phyloP scores from a whole-genome alignment of 129 eudicot species.

The Erigeron canadensis region DNA sequence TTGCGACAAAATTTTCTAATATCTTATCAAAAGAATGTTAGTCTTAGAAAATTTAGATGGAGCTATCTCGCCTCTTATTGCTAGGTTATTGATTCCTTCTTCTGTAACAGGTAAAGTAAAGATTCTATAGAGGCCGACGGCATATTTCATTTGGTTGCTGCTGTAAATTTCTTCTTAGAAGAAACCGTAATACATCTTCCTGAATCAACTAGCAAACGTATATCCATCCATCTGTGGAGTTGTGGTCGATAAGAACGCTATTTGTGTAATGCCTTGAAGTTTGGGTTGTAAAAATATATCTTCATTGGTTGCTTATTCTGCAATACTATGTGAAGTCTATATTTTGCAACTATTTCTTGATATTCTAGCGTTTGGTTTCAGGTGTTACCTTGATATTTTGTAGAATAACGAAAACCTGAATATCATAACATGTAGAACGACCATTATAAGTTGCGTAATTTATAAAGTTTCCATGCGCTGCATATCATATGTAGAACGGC shows the following conservation, averaged over 20 bases:
- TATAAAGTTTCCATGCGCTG: no score
- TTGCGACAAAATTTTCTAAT: not conserved
- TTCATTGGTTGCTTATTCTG: not conserved
- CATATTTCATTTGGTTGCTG: not conserved
- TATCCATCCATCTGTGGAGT: not conserved
- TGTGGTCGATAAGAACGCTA: not conserved
- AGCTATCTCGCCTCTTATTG: not conserved
- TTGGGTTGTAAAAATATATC: not conserved
- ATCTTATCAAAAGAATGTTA: not conserved
- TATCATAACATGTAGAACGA: no score
- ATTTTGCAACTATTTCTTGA: no score
- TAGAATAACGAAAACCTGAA: no score
- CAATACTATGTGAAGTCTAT: no score
- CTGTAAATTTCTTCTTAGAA: not conserved
- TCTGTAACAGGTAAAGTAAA: not conserved
- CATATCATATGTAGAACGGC: no score
- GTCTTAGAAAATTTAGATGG: not conserved
- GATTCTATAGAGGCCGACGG: not conserved
- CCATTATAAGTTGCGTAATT: no score
- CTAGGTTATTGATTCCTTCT: not conserved
- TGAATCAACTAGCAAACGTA: not conserved
- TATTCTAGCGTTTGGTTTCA: no score
- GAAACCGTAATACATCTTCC: not conserved
- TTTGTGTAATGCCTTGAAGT: slow-evolving; percentile 5
- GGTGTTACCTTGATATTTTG: no score